Evolutionary conservation across 1,284 basidiomycete species (phyloP).

Genomic region (Meira nashicola): DNA sequence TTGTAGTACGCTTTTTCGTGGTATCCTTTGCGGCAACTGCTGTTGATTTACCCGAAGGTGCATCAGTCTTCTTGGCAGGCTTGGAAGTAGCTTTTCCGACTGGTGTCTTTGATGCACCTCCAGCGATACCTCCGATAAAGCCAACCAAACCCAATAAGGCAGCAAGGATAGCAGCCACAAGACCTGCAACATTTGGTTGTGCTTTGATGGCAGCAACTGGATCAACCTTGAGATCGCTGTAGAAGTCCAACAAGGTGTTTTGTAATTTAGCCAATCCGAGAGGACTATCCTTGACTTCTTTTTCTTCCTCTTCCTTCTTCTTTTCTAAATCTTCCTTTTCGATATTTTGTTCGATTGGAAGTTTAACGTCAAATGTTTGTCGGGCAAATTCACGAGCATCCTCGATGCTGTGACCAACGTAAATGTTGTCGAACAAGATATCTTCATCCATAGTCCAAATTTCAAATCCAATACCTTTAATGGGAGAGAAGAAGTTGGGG

Average conservation of each 20-base stretch:
- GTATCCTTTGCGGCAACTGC: slow-evolving; percentile 32
- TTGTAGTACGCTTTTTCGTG: slow-evolving; percentile 37
- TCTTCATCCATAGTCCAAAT: slow-evolving; percentile 52
- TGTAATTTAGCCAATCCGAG: slow-evolving; percentile 5
- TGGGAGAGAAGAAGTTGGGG: slow-evolving; percentile 68
- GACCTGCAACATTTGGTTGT: slow-evolving; percentile 41
- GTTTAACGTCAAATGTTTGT: slow-evolving; percentile 46
- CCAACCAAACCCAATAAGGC: slow-evolving; percentile 37
- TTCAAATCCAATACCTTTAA: slow-evolving; percentile 50
- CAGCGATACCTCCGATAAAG: slow-evolving; percentile 30
- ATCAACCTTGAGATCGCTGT: slow-evolving; percentile 27
- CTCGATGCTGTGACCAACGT: slow-evolving; percentile 44
- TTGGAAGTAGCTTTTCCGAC: slow-evolving; percentile 20
- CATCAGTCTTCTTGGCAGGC: slow-evolving; percentile 37
- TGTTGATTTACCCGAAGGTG: slow-evolving; percentile 29
- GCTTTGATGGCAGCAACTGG: slow-evolving; percentile 42
- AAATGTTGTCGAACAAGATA: slow-evolving; percentile 52
- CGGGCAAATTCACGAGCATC: slow-evolving; percentile 41
- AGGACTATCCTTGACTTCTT: slow-evolving; percentile 23
- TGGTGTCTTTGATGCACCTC: slow-evolving; percentile 16
- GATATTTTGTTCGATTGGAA: slow-evolving; percentile 42
- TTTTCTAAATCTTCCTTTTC: slow-evolving; percentile 26
- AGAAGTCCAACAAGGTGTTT: slow-evolving; percentile 16
- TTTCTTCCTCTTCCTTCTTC: slow-evolving; percentile 14
- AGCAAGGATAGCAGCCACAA: slow-evolving; percentile 36